These are phyloP conservation scores for Candida frijolesensis DNA, from an alignment of 1,139 yeast species.

Conservation along the genomic window DNA sequence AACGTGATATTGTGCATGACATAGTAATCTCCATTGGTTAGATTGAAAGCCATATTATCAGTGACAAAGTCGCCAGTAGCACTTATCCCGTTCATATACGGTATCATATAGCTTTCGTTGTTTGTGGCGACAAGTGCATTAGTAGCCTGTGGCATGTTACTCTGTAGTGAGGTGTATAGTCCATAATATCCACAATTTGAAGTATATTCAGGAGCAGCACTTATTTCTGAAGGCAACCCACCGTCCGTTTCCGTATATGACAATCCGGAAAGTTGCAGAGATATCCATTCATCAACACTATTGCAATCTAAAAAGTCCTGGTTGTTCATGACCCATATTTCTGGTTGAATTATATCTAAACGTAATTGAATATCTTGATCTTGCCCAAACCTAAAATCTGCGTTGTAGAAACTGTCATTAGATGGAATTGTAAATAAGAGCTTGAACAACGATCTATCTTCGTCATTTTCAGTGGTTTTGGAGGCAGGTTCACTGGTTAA, in stretches of 20 bases:
- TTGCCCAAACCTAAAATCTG: slow-evolving; percentile 14
- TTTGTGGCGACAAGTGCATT: slow-evolving; percentile 17
- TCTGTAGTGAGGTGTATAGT: slow-evolving; percentile 18
- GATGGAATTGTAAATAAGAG: slow-evolving; percentile 22
- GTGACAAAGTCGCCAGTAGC: slow-evolving; percentile 32
- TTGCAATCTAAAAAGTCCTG: slow-evolving; percentile 26
- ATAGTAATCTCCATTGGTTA: slow-evolving; percentile 17
- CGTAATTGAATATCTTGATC: slow-evolving; percentile 23
- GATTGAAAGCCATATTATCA: slow-evolving; percentile 24
- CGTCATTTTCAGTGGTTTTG: slow-evolving; percentile 19
- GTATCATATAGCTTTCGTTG: slow-evolving; percentile 23
- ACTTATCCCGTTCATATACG: slow-evolving; percentile 29
- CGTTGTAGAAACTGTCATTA: slow-evolving; percentile 20
- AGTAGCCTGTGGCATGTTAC: slow-evolving; percentile 14
- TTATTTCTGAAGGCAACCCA: slow-evolving; percentile 20
- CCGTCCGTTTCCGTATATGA: slow-evolving; percentile 10
- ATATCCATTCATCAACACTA: slow-evolving; percentile 23
- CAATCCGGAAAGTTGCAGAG: slow-evolving; percentile 15
- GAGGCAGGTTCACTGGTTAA: slow-evolving; percentile 14
- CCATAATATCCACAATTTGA: slow-evolving; percentile 35
- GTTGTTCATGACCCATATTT: slow-evolving; percentile 39
- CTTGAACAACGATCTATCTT: slow-evolving; percentile 22
- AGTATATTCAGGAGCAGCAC: slow-evolving; percentile 23
- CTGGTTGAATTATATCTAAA: slow-evolving; percentile 38
- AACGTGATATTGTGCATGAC: slow-evolving; percentile 29